A percentile compares a stretch with the other conserved stretches of the same genome.
These are phyloP conservation scores for Venturiaceae sp. DNA, from an alignment of 2,329 filamentous ascomycete species.

Conservation along the genomic window DNA sequence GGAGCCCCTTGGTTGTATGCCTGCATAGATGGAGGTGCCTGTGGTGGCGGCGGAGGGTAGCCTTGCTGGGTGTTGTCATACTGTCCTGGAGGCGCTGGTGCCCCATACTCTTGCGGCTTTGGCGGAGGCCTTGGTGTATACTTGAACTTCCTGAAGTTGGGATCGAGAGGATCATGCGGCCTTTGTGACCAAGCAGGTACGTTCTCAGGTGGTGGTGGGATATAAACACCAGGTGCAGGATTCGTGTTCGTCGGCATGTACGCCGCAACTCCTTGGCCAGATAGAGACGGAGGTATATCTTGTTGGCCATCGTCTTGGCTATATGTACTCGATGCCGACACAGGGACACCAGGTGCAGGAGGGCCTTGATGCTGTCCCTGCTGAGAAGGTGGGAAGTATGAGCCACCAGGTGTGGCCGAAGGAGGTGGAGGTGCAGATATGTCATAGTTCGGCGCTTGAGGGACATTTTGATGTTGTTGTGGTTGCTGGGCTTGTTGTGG, in stretches of 20 bases:
- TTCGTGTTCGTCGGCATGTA: slow-evolving; percentile 24
- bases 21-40: not conserved
- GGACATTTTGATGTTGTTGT: not conserved
- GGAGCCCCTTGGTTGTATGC: not conserved
- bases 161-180: slow-evolving; percentile 21
- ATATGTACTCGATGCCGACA: slow-evolving; percentile 10
- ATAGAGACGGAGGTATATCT: slow-evolving; percentile 19
- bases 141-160: slow-evolving; percentile 20
- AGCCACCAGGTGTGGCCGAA: slow-evolving; percentile 20
- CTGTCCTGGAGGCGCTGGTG: not conserved
- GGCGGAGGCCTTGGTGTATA: slow-evolving; percentile 16
- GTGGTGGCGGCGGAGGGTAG: not conserved
- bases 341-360: not conserved
- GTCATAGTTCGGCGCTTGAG: not conserved
- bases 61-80: not conserved
- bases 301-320: slow-evolving; percentile 17
- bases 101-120: not conserved
- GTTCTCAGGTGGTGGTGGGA: slow-evolving; percentile 21
- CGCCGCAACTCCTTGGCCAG: slow-evolving; percentile 22
- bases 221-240: slow-evolving; percentile 23
- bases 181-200: slow-evolving; percentile 24
- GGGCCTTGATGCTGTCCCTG: slow-evolving; percentile 4
- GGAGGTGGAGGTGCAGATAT: not conserved
- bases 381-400: slow-evolving; percentile 21
- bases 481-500: not conserved